Base-by-base conservation (phyloP, 441 rosid species). In the Syzygium syzygioides region DNA sequence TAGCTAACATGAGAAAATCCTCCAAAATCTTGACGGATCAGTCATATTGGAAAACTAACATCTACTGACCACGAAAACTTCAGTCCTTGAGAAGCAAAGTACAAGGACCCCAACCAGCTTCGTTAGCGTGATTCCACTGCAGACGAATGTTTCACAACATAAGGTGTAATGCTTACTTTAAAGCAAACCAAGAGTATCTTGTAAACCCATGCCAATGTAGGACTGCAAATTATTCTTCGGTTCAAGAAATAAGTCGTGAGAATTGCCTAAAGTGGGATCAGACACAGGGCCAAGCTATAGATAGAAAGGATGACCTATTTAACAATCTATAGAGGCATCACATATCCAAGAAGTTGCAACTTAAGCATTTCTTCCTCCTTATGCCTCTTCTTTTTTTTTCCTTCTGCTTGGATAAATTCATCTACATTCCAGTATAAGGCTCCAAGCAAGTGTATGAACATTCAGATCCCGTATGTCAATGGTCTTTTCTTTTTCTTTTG, bases 71-170 rank as follows among this genome's bases (percentile, higher is more conserved):
- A 98, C 99, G 90, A 98, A 98, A 86, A 97, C 96, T 98, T 98
- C 96, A 19, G 99, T 95, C 92, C 94, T 96, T 86, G 99, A 95
- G 95, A 98, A 98, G 93, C 98, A 95, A 18, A 98, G 99, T 90
- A 98, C 99, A 45, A 96, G 92, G 89, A 98, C 99, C 6, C 99
- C 99, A 19, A 96, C 99, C 87, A 98, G 94, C 93, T 98, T 97
- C 41, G 99, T 98, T 55, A 98, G 89, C 10, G 99, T 98, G 92
- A 98, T 98, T 85, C 99, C 99, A 86, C 99, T 97, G 98, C 91
- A 86, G 88, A 87, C 25, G n/a, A 76, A 76, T 5, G 2, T 41
- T 76, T 76, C 83, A 76, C n/a, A 41, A 41, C 83, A 76, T 76
- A 71, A 71, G 79, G 50, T 20, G 50, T 37, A 20, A 20, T 71